These are phyloP conservation scores for Pelagophyceae sp. DNA, from an alignment of 352 stramenopile genomes.

Conservation along the genomic window DNA sequence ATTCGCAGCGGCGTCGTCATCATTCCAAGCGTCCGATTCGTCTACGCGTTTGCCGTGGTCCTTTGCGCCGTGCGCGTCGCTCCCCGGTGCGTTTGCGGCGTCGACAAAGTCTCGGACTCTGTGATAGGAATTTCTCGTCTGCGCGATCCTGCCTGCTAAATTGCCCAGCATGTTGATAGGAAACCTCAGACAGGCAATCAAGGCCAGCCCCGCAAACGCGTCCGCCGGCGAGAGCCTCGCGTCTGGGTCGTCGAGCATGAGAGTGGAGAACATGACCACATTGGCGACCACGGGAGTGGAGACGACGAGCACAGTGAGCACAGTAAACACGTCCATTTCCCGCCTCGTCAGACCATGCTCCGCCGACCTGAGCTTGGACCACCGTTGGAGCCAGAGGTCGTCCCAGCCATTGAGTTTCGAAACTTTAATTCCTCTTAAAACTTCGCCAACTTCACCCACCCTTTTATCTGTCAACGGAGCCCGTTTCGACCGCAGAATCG, in stretches of 20 bases:
- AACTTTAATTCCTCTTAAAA: constrained; percentile 54
- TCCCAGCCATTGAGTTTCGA: constrained; percentile 59
- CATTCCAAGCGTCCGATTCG: constrained; percentile 1
- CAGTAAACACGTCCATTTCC: constrained; percentile 44
- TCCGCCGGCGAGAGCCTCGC: constrained; percentile 44
- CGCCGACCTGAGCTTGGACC: constrained; percentile 33
- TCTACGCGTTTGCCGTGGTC: not conserved
- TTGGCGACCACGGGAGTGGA: constrained; percentile 43
- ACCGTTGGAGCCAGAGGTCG: constrained; percentile 38
- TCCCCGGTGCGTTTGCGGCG: constrained; percentile 31
- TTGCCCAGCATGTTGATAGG: constrained; percentile 57
- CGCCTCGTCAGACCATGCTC: constrained; percentile 42
- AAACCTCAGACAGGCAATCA: constrained; percentile 53
- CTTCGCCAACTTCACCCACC: constrained; percentile 41
- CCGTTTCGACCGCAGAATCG: constrained; percentile 28
- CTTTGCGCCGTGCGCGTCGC: constrained; percentile 27
- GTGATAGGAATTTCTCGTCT: constrained; percentile 37
- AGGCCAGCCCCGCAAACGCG: constrained; percentile 49
- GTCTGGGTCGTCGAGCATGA: constrained; percentile 38
- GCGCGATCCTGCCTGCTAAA: constrained; percentile 48
- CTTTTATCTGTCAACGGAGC: constrained; percentile 30
- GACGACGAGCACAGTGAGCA: constrained; percentile 50
- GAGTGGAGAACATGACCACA: constrained; percentile 43
- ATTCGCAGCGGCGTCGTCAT: no score
- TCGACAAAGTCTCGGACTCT: constrained; percentile 44